These are phyloP conservation scores for Pulveroboletus sp. DNA, from an alignment of 768 basidiomycete species.

Conservation along the genomic window DNA sequence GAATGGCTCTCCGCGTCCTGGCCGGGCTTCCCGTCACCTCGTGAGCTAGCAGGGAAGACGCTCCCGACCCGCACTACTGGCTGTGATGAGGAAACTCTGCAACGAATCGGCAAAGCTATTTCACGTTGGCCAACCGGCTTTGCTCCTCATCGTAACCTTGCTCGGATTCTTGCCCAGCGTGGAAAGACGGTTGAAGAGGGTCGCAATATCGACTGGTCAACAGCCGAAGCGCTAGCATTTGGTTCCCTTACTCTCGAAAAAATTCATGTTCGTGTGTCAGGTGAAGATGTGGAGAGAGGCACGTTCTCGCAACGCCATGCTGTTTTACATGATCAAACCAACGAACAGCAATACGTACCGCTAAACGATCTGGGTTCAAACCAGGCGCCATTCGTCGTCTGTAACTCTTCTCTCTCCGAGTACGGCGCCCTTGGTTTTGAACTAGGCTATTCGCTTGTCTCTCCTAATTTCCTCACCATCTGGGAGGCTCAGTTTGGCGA, in stretches of 20 bases:
- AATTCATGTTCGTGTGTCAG: slow-evolving; percentile 90
- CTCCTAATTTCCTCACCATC: slow-evolving; percentile 85
- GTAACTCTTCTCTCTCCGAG: slow-evolving; percentile 96
- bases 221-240: slow-evolving; percentile 95
- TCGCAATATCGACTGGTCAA: slow-evolving; percentile 93
- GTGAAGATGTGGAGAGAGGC: slow-evolving; percentile 97
- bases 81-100: slow-evolving; percentile 65
- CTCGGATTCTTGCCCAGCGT: slow-evolving; percentile 81
- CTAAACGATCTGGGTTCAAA: slow-evolving; percentile 82
- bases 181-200: slow-evolving; percentile 93
- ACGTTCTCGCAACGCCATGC: slow-evolving; percentile 99
- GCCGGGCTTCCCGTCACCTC: slow-evolving; percentile 98
- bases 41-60: slow-evolving; percentile 87
- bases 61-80: slow-evolving; percentile 92
- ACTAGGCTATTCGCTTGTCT: slow-evolving; percentile 96
- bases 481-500: slow-evolving; percentile 99
- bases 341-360: slow-evolving; percentile 85
- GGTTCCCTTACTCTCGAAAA: slow-evolving; percentile 91
- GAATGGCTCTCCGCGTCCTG: slow-evolving; percentile 98
- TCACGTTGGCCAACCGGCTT: slow-evolving; percentile 84
- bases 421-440: slow-evolving; percentile 95
- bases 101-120: slow-evolving; percentile 82
- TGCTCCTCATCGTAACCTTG: slow-evolving; percentile 86
- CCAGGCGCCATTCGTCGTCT: slow-evolving; percentile 91
- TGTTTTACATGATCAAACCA: slow-evolving; percentile 92